These are phyloP conservation scores for Penicillium sp. DNA, from an alignment of 2,329 filamentous ascomycete species.

Conservation along the genomic window DNA sequence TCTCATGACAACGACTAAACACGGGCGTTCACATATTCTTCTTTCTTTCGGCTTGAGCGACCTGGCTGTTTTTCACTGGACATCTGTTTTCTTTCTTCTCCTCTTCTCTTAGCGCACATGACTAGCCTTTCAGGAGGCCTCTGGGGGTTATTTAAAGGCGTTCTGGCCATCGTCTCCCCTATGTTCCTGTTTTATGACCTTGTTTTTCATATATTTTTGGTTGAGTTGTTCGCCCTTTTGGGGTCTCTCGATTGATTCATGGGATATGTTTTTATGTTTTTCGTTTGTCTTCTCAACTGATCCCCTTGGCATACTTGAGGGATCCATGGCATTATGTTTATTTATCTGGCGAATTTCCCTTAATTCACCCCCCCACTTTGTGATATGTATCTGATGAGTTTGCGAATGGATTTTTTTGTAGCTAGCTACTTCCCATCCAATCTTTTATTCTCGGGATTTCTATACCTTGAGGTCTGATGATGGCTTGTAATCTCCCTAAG, in stretches of 20 bases:
- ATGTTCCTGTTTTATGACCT: constrained; percentile 19
- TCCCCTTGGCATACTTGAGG: background rate
- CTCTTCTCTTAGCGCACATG: constrained; percentile 15
- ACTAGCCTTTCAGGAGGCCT: background rate
- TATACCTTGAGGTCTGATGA: background rate
- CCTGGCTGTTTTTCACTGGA: constrained; percentile 2
- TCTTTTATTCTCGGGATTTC: constrained; percentile 2
- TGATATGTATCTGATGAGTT: constrained; percentile 21
- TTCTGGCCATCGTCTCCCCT: constrained; percentile 6
- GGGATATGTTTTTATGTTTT: constrained; percentile 7
- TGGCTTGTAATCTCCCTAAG: constrained; percentile 12
- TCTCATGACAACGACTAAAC: constrained; percentile 24
- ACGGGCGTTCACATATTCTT: constrained; percentile 7
- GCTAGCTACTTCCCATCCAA: constrained; percentile 12
- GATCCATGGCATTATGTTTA: background rate
- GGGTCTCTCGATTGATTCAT: background rate
- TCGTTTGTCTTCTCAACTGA: constrained; percentile 3
- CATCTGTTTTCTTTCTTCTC: constrained; percentile 4
- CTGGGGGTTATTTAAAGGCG: background rate
- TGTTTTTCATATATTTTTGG: constrained; percentile 13
- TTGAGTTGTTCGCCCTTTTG: background rate
- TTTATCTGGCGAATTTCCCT: constrained; percentile 9
- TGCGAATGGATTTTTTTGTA: constrained; percentile 19
- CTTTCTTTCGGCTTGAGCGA: constrained; percentile 5
- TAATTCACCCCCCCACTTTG: constrained; percentile 13